Evolutionary conservation across 225 moss, liverwort and hornwort genomes (phyloP).

Genomic region (Pseudisothecium myosuroides): DNA sequence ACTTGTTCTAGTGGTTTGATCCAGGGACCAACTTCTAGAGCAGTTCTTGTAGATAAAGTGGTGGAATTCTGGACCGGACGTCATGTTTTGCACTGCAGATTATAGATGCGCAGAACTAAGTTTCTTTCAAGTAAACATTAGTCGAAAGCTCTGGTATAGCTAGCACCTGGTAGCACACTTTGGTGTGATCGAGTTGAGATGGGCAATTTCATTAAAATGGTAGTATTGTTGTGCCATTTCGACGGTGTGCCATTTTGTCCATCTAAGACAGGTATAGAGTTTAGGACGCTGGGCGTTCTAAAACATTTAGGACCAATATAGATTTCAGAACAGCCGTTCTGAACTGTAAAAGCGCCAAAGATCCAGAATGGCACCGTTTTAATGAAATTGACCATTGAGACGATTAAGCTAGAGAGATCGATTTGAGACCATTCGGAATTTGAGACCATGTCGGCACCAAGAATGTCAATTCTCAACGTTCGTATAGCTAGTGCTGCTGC

Average conservation of each 20-base stretch:
- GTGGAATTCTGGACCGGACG: background rate
- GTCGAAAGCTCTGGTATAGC: background rate
- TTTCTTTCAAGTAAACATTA: background rate
- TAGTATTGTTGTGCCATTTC: no score
- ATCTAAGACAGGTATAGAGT: no score
- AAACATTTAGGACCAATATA: no score
- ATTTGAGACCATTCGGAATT: background rate
- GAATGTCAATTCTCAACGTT: conserved; percentile 19
- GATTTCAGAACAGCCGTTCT: no score
- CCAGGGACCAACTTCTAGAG: background rate
- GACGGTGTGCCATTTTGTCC: no score
- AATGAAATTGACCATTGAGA: no score
- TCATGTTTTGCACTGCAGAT: background rate
- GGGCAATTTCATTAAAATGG: no score
- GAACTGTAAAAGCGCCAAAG: no score
- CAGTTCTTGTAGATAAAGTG: background rate
- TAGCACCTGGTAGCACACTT: background rate
- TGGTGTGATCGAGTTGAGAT: background rate
- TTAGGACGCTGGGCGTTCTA: no score
- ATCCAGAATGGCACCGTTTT: no score
- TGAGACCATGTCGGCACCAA: background rate
- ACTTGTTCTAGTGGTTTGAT: background rate
- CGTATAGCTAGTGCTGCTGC: conserved; percentile 4
- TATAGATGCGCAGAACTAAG: background rate
- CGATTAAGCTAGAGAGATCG: background rate